Evolutionary conservation across 495 filamentous ascomycete genomes (phyloP), one percentile per base, ranked within the genome.

Genomic region (Chaetomium cochliodes): DNA sequence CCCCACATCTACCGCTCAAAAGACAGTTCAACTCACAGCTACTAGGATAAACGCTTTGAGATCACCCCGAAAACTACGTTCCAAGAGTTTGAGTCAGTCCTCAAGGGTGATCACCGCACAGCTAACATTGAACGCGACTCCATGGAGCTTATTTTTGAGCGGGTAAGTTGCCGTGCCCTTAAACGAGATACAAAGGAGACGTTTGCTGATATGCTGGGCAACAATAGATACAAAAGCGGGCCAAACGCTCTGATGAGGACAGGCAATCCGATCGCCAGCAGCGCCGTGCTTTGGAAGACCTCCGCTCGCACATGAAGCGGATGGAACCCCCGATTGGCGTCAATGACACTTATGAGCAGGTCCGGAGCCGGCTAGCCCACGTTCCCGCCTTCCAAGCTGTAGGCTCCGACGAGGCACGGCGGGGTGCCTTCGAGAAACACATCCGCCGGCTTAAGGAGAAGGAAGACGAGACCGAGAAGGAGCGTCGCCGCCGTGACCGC

Each of bases 381-480:
- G 85, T 84, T 37, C 86, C 92, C 15, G 94, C 97, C 72, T 99
- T 89, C 77, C 85, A 87, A 63, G 89, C 87, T 22, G 70, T 98
- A 28, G 83, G 90, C 58, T 85, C 88, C 12, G 94, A 98, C 25
- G 91, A 96, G 33, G 80, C 89, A 42, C 90, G 93, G 54, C 85
- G 87, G 30, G 81, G 84, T 61, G 96, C 92, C 13, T 98, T 97
- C 72, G 96, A 97, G 33, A 99, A 98, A 77, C 83, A 92, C 69
- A 87, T 97, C 63, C 89, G 92, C 46, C 92, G 94, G 58, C 78
- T 97, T 6, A 90, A 88, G 69, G 94, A 98, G 72, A 92, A 93
- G 73, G 91, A 96, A 56, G 93, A 97, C 58, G 92, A 96, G 63
- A 73, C 76, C 3, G 93, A 96, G 58, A 87, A 84, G 58, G 90